Evolutionary conservation across 2,329 filamentous ascomycete genomes (phyloP), one percentile per base, ranked within the genome.

Genomic region (Pseudopyricularia javanii): DNA sequence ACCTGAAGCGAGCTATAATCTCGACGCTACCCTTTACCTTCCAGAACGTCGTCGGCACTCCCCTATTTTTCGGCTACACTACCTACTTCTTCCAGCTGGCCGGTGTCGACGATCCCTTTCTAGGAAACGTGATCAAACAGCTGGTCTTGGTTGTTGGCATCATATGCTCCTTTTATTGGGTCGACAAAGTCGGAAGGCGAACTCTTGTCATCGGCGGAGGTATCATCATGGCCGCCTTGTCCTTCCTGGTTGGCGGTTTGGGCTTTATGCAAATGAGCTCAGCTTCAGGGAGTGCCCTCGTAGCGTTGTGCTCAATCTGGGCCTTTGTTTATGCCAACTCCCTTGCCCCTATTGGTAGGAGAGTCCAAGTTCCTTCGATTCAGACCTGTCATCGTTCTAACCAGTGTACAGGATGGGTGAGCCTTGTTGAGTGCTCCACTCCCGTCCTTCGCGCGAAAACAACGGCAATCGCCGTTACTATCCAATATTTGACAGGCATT

Each of bases 11-110:
- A 3, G 54, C 54, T 12, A 12, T 60, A 17, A 59, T 60, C 26
- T 56, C 59, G 1, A 56, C 55, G 1, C 50, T 61, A 5, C 59
- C 59, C 3, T 59, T 59, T 14, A 57, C 56, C 4, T 56, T 56
- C 7, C 59, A 61, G 33, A 59, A 59, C 22, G 51, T 59, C 26
- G 57, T 60, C 8, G 60, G 59, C 7, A 57, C 58, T 2, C 59
- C 59, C 1, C 54, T 61, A 2, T 56, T 61, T 49, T 60, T 59
- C 37, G 54, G 54, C 14, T 61, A 61, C 33, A 56, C 58, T 2
- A 59, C 55, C 22, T 61, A 61, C 20, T 61, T 61, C 47, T 61
- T 61, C 51, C 49, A 57, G 34, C 56, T 60, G 2, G 58, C 59
- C 6, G 54, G 56, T 7, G 54, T 60, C 5, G 47, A 53, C 1